Base-by-base conservation (phyloP, 768 basidiomycete species). In the Tricholoma furcatifolium region DNA sequence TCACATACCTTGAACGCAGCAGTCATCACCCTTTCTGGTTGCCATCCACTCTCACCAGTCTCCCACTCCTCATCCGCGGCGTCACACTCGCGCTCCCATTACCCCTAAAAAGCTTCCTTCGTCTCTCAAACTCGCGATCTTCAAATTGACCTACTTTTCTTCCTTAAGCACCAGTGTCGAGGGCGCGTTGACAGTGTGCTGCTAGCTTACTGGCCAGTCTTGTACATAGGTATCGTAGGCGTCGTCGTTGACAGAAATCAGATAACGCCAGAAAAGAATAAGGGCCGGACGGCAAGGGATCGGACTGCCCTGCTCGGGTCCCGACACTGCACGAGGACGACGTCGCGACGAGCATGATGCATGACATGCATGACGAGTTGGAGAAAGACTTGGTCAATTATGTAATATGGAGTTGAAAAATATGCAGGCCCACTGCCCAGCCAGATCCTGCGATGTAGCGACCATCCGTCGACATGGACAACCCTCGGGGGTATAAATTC, bases 151-250 rank as follows among this genome's bases (percentile, higher is more conserved):
- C 51, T 78, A 75, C 69, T 89, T 90, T 73, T 95, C 91, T 54
- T 92, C 89, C 68, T 84, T 85, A 47, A 93, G 73, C 2, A 80
- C 79, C 0, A 86, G 85, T 2, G 84, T 90, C 43, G 84, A 89
- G 1, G 95, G 95, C 6, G 96, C 91, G 47, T 88, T 88, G 14
- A 85, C 61, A 98, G 61, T 96, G 91, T 0, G 95, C 97, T n/a
- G n/a, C 45, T 91, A 73, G 63, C 90, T 93, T 56, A 96, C 76
- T 10, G 90, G 82, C 27, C 7, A 7, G 27, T 27, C 27, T 61
- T 78, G 82, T 31, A 70, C 67, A 42, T 81, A 15, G 65, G 49
- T 21, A 59, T 63, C 3, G 70, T 50, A 24, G 70, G 72, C 39
- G 59, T 65, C 56, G 81, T 27, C 27, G 80, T 79, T 12, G 88